Conservation (phyloP, 208 protist genomes). For the Endotrypanum monterogeii region DNA sequence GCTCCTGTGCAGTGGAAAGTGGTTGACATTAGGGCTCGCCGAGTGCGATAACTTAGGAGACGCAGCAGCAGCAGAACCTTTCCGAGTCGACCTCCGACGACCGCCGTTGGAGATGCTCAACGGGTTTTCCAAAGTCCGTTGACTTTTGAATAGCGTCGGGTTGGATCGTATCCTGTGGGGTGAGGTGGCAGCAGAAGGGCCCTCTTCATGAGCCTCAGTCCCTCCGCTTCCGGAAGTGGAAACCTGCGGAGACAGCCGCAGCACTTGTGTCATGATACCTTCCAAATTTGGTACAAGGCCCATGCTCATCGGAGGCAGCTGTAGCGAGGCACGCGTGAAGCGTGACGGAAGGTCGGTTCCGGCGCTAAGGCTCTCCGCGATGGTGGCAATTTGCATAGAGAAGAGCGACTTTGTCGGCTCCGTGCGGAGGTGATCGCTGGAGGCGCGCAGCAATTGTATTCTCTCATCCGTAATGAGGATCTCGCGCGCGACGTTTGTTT, state of each 20-base stretch:
- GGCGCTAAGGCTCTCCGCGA: slow-evolving; percentile 68
- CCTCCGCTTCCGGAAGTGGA: background rate
- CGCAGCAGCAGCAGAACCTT: background rate
- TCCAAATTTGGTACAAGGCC: slow-evolving; percentile 74
- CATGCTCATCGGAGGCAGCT: slow-evolving; percentile 39
- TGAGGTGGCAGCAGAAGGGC: slow-evolving; percentile 4
- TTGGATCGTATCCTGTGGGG: slow-evolving; percentile 13
- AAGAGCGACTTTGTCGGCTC: slow-evolving; percentile 63
- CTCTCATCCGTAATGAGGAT: slow-evolving; percentile 81
- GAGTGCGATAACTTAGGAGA: background rate
- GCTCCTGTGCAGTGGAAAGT: background rate
- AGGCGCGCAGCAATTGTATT: slow-evolving; percentile 66
- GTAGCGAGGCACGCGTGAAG: slow-evolving; percentile 55
- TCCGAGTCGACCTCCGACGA: background rate
- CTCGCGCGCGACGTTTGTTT: slow-evolving; percentile 68
- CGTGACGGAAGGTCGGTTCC: slow-evolving; percentile 42
- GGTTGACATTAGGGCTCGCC: background rate
- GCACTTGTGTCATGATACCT: slow-evolving; percentile 65
- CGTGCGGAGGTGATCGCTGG: slow-evolving; percentile 64
- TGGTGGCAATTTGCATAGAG: slow-evolving; percentile 88
- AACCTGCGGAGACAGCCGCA: slow-evolving; percentile 30
- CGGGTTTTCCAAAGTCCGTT: slow-evolving; percentile 4
- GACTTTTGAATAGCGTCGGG: background rate
- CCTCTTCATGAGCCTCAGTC: background rate
- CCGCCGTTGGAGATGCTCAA: slow-evolving; percentile 1